phyloP scores from a whole-genome alignment of 208 protist genomes.

The Acanthamoeba castellanii region DNA sequence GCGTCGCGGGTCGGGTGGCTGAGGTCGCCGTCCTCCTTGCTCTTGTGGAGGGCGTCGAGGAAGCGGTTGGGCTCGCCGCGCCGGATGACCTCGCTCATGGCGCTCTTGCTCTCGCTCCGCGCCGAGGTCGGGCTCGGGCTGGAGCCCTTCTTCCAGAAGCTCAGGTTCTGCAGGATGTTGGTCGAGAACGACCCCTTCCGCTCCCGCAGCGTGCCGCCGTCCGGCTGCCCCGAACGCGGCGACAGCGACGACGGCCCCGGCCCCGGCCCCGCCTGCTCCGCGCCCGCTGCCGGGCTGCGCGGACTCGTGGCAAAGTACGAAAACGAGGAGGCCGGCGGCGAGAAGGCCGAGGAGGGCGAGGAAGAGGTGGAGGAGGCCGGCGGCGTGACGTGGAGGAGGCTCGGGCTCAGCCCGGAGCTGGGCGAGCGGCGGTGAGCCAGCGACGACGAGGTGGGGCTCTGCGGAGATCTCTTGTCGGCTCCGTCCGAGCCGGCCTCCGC shows the following conservation, averaged over 20 bases:
- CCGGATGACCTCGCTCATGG: constrained; percentile 4
- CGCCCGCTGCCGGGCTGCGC: not conserved
- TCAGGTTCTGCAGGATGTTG: not conserved
- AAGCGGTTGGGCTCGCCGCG: constrained; percentile 2
- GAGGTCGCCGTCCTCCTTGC: not conserved
- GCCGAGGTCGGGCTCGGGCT: not conserved
- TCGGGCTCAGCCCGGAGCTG: not conserved
- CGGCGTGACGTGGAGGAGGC: not conserved
- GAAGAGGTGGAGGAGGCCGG: not conserved
- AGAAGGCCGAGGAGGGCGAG: not conserved
- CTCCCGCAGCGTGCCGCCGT: not conserved
- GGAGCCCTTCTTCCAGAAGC: constrained; percentile 6
- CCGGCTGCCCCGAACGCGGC: not conserved
- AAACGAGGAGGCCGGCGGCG: not conserved
- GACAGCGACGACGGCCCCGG: not conserved
- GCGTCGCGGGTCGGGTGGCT: not conserved
- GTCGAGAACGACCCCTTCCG: constrained; percentile 7
- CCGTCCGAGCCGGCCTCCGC: too few species aligned
- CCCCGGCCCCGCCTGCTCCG: too few species aligned
- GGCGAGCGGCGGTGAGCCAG: not conserved
- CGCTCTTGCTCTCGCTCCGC: not conserved
- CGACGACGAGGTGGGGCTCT: not conserved
- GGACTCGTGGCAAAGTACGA: not conserved
- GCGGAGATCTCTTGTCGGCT: too few species aligned
- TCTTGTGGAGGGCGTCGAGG: not conserved